Evolutionary conservation across 352 stramenopile species (phyloP).

Genomic region (Thraustochytrium sp.): DNA sequence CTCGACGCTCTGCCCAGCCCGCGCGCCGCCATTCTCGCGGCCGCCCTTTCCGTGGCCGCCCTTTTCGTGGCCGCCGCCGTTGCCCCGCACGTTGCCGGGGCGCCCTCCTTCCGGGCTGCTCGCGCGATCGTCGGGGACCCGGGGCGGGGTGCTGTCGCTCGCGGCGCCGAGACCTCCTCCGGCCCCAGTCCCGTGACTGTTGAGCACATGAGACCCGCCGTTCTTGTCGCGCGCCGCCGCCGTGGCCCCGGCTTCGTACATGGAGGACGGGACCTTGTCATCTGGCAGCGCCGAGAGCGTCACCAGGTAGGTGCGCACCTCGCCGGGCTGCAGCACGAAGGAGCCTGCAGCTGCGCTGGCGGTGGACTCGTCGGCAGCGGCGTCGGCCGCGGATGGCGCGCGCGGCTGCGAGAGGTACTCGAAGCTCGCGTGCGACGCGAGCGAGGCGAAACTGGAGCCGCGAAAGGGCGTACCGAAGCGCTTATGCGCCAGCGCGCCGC

Average conservation of each 20-base stretch:
- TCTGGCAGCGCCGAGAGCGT: neutral
- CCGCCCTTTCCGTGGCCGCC: too few relatives aligned
- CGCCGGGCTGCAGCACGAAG: neutral
- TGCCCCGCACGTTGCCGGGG: too few relatives aligned
- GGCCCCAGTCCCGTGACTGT: too few relatives aligned
- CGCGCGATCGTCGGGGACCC: too few relatives aligned
- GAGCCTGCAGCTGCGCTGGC: neutral
- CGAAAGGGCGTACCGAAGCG: neutral
- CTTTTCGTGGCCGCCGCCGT: too few relatives aligned
- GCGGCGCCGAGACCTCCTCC: too few relatives aligned
- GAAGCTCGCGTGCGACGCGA: neutral
- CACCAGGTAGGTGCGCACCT: neutral
- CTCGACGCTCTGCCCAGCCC: neutral
- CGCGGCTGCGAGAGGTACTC: constrained; percentile 27
- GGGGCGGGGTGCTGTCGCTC: too few relatives aligned
- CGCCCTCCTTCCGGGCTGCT: too few relatives aligned
- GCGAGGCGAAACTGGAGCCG: constrained; percentile 2
- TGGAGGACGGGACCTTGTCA: neutral
- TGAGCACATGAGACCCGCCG: neutral
- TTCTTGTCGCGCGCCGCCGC: neutral
- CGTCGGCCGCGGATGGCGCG: neutral
- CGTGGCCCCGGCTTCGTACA: neutral
- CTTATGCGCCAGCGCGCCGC: neutral
- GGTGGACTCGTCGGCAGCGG: neutral
- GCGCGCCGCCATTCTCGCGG: too few relatives aligned